Evolutionary conservation across 805 yeast species (phyloP), one percentile per base, ranked within the genome.

Genomic region (Ogataea nakhonphanomensis): DNA sequence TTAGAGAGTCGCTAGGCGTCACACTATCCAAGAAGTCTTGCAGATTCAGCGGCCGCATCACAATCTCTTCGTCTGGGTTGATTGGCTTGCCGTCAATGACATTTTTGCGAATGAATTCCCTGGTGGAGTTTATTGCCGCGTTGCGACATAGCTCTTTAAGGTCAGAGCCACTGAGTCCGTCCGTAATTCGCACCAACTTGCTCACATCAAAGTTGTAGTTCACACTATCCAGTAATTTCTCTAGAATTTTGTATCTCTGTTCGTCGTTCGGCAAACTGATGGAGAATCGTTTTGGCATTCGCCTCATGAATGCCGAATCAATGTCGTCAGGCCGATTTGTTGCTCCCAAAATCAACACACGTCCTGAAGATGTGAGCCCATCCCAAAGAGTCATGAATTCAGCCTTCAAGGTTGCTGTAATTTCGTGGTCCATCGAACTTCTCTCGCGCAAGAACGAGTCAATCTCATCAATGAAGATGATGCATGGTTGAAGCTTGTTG

Each of bases 301-400:
- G 77, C 64, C 99, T 76, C 65, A 93, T 69, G 56, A 91, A 87
- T 1, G 99, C 99, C 46, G 77, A 74, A 58, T 91, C 99, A 32
- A 91, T 91, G 59, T 91, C 99, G 45, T 76, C 75, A 30, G 93
- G 89, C 49, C 99, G 71, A 60, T 91, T 91, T 0, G 99, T 91
- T 8, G 98, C 98, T 3, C 98, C 99, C 53, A 91, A 74, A 2
- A 91, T 88, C 67, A 91, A 67, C 4, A 93, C 76, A 33, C 95
- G 71, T 2, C 95, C 95, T n/a, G 64, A 59, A 8, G 84, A 74
- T 7, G 76, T 65, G 24, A 91, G 68, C 0, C 99, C 99, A 61
- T 91, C 99, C 98, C 98, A 91, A 36, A 91, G 67, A 0, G 96
- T 88, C 97, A 91, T 91, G 57, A 91, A 93, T 62, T 91, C 98